Conservation (phyloP, 2,329 filamentous ascomycete species). For the Colletotrichum melonis region DNA sequence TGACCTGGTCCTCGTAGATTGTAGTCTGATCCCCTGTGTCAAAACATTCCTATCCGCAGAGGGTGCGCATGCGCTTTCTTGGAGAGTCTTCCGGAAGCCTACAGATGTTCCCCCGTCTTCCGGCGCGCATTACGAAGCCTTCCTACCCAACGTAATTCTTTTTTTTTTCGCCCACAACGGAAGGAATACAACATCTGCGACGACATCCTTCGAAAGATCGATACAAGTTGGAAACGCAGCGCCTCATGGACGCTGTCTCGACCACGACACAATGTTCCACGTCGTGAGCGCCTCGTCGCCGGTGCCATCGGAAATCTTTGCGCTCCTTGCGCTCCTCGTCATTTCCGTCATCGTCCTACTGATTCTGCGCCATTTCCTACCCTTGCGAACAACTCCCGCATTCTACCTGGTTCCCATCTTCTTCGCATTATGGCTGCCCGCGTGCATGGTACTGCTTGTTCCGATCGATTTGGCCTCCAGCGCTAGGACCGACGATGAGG, state of each 20-base stretch:
- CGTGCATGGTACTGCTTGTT: constrained; percentile 90
- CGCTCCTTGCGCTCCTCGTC: constrained; percentile 75
- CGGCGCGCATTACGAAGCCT: not conserved
- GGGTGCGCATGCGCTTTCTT: not conserved
- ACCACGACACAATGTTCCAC: constrained; percentile 60
- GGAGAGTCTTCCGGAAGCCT: not conserved
- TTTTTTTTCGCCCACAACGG: not conserved
- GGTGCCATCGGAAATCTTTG: constrained; percentile 84
- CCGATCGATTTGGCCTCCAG: constrained; percentile 95
- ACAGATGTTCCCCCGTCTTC: not conserved
- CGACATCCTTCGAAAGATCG: not conserved
- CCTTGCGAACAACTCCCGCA: constrained; percentile 87
- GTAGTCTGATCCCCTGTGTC: constrained; percentile 8
- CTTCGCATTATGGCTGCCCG: constrained; percentile 92
- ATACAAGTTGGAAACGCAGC: constrained; percentile 5
- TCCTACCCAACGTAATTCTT: not conserved
- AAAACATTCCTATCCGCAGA: constrained; percentile 4
- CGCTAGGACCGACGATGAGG: constrained; percentile 76
- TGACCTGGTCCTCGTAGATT: constrained; percentile 20
- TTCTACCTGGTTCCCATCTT: constrained; percentile 94
- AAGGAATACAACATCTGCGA: not conserved
- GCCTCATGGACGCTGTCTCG: constrained; percentile 28
- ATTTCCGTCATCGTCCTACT: constrained; percentile 84
- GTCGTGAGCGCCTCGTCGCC: constrained; percentile 67
- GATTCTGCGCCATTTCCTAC: constrained; percentile 89